Evolutionary conservation across 2,329 filamentous ascomycete genomes (phyloP).

Genomic region (Aotearoamyces nothofagi): DNA sequence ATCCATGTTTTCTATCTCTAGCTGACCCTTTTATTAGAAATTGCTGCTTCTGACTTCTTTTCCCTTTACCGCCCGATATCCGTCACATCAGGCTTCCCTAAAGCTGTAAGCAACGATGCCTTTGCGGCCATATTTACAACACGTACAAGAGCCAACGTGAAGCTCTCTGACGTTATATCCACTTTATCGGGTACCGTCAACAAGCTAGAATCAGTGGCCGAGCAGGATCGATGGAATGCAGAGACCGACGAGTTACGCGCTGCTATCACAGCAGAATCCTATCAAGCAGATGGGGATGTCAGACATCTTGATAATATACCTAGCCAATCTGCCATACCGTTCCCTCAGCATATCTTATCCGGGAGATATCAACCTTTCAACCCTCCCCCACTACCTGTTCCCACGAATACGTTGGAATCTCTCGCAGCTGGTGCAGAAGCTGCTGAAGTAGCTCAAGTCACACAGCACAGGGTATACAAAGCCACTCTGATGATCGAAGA

Average conservation of each 20-base stretch:
- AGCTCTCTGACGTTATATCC: slow-evolving; percentile 44
- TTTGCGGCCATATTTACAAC: slow-evolving; percentile 74
- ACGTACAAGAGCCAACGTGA: slow-evolving; percentile 32
- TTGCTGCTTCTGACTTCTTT: slow-evolving; percentile 86
- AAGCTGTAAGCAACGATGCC: slow-evolving; percentile 51
- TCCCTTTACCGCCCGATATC: slow-evolving; percentile 91
- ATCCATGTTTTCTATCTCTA: slow-evolving; percentile 2
- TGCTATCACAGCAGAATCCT: slow-evolving; percentile 27
- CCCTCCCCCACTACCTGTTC: slow-evolving; percentile 65
- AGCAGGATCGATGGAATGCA: slow-evolving; percentile 13
- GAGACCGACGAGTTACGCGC: slow-evolving; percentile 22
- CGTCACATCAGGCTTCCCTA: slow-evolving; percentile 67
- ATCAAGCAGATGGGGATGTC: slow-evolving; percentile 33
- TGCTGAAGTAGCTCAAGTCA: slow-evolving; percentile 19
- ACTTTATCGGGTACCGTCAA: slow-evolving; percentile 47
- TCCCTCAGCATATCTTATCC: slow-evolving; percentile 53
- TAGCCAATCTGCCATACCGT: slow-evolving; percentile 34
- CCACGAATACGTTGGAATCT: slow-evolving; percentile 29
- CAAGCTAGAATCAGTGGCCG: slow-evolving; percentile 39
- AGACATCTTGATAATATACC: slow-evolving; percentile 34
- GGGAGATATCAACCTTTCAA: slow-evolving; percentile 67
- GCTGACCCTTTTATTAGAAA: slow-evolving; percentile 42
- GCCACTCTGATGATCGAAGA: slow-evolving; percentile 54
- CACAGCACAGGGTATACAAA: slow-evolving; percentile 42
- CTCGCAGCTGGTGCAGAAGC: slow-evolving; percentile 22